These are phyloP conservation scores for Fusarium euwallaceae DNA, from an alignment of 2,329 filamentous ascomycete species.

Conservation along the genomic window DNA sequence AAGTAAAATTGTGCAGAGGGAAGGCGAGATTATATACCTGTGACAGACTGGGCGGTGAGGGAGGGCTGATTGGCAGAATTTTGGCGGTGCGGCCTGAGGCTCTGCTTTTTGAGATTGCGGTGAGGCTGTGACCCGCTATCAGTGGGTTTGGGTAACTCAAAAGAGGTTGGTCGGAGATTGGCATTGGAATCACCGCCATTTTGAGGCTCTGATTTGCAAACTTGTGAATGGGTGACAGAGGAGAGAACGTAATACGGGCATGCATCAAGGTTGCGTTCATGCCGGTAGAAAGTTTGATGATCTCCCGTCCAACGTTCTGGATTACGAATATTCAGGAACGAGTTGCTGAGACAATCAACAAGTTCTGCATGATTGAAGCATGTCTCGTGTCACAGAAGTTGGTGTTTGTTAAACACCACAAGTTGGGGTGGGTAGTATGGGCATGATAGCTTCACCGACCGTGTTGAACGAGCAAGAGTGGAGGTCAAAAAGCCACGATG, in stretches of 20 bases:
- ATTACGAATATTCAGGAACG: not conserved
- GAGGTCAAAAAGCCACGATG: not conserved
- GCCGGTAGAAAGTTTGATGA: not conserved
- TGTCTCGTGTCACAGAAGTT: not conserved
- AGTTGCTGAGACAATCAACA: not conserved
- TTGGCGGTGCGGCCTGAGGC: not conserved
- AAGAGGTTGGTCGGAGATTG: not conserved
- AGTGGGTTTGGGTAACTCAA: not conserved
- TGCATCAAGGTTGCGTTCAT: not conserved
- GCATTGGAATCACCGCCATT: not conserved
- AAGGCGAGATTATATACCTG: constrained; percentile 39
- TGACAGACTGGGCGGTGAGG: constrained; percentile 43
- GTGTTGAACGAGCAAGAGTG: not conserved
- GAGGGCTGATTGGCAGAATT: constrained; percentile 45
- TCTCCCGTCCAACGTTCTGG: not conserved
- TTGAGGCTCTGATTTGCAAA: not conserved
- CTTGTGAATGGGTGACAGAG: not conserved
- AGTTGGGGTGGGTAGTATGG: not conserved
- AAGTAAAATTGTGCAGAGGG: constrained; percentile 26
- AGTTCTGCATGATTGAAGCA: not conserved
- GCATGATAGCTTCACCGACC: not conserved
- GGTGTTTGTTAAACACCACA: not conserved
- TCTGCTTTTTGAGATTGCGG: not conserved
- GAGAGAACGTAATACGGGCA: not conserved
- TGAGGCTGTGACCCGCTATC: not conserved